Conservation (phyloP, 2,329 filamentous ascomycete genomes). For the Fusarium duplospermum region DNA sequence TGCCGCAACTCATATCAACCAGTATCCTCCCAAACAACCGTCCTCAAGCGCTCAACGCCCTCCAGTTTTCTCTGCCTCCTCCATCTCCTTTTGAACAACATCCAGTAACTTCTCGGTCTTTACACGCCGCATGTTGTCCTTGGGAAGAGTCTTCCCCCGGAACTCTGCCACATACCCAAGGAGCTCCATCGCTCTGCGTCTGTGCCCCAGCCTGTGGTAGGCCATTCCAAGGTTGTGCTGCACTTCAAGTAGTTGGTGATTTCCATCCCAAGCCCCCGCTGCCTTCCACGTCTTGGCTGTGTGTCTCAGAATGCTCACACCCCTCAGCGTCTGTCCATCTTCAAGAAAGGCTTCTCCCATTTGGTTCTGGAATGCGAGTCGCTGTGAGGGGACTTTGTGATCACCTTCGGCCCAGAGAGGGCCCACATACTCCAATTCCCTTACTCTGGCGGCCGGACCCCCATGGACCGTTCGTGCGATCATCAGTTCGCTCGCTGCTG, state of each 20-base stretch:
- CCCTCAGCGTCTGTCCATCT: background rate
- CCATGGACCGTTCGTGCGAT: background rate
- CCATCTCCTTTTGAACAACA: background rate
- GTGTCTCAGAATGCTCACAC: background rate
- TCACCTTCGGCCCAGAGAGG: too few relatives aligned
- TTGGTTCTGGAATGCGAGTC: background rate
- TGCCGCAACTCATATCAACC: background rate
- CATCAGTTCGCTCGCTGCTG: background rate
- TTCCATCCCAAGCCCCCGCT: background rate
- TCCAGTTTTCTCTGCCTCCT: background rate
- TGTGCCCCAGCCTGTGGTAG: background rate
- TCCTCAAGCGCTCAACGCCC: background rate
- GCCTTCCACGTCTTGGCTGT: background rate
- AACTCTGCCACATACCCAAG: background rate
- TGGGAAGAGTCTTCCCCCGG: background rate
- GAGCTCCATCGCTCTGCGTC: background rate
- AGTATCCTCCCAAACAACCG: background rate
- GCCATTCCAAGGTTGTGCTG: background rate
- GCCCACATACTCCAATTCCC: too few relatives aligned
- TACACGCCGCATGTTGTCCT: background rate
- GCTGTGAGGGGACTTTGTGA: too few relatives aligned
- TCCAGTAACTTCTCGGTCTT: background rate
- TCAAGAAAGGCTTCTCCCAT: background rate
- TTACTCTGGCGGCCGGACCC: background rate
- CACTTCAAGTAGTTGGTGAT: background rate